Conservation (phyloP, 2,329 filamentous ascomycete species). For the Boeremia exigua region DNA sequence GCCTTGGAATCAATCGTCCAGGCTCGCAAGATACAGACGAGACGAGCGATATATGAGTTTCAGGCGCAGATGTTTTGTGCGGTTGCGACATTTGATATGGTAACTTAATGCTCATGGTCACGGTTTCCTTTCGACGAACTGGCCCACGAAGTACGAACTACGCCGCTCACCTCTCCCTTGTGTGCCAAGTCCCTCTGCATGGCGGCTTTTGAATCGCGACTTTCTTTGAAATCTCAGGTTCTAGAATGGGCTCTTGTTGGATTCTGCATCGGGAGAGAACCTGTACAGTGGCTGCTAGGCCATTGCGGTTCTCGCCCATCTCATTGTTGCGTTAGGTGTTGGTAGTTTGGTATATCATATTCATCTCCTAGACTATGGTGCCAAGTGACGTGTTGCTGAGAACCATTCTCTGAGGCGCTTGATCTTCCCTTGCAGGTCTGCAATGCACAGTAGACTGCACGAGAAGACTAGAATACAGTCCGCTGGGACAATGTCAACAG, state of each 20-base stretch:
- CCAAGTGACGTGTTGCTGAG: too few relatives aligned
- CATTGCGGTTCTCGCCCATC: background rate
- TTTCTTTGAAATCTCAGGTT: background rate
- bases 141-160: background rate
- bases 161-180: constrained; percentile 1
- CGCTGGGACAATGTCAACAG: too few relatives aligned
- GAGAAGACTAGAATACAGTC: too few relatives aligned
- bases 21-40: constrained; percentile 5
- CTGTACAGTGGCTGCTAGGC: constrained; percentile 7
- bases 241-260: constrained; percentile 13
- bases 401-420: too few relatives aligned
- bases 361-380: background rate
- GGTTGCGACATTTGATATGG: constrained; percentile 16
- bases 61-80: constrained; percentile 19
- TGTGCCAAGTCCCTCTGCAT: constrained; percentile 1
- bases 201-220: background rate
- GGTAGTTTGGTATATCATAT: constrained; percentile 15
- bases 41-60: constrained; percentile 15
- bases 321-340: constrained; percentile 7
- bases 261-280: constrained; percentile 7
- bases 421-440: too few relatives aligned
- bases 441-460: too few relatives aligned
- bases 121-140: constrained; percentile 13
- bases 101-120: constrained; percentile 21
- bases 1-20: constrained; percentile 7